Evolutionary conservation across 495 filamentous ascomycete genomes (phyloP).

Genomic region (Trichocladium antarcticum): DNA sequence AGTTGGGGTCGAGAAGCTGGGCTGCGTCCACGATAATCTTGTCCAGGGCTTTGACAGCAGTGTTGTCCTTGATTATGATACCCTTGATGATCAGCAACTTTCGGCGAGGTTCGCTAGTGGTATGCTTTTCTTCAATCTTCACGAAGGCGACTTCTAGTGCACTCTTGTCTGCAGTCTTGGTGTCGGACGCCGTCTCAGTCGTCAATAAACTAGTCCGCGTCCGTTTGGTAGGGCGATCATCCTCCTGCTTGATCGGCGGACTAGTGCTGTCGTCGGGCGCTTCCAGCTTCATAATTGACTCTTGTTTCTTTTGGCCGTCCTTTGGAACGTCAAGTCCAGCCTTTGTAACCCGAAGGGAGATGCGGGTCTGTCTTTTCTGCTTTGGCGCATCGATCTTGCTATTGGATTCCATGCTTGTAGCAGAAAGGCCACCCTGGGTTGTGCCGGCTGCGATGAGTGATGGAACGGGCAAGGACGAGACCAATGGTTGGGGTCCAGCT

Average conservation of each 20-base stretch:
- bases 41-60: neutral
- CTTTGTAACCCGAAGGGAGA: neutral
- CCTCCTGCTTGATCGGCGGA: neutral
- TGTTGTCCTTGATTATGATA: constrained; percentile 3
- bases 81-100: constrained; percentile 10
- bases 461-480: neutral
- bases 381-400: neutral
- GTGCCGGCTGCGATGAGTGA: no score
- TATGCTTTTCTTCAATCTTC: constrained; percentile 5
- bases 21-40: constrained; percentile 12
- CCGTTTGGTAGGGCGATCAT: neutral
- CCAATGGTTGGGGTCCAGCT: neutral
- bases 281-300: neutral
- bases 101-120: neutral
- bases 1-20: constrained; percentile 16
- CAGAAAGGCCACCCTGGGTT: neutral
- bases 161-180: neutral
- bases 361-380: neutral
- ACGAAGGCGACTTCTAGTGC: neutral
- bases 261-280: neutral
- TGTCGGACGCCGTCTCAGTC: neutral
- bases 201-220: neutral
- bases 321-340: neutral
- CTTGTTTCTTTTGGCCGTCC: neutral
- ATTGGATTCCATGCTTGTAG: neutral